Conservation (phyloP, 164 flowering plant genomes). For the Macadamia integrifolia region DNA sequence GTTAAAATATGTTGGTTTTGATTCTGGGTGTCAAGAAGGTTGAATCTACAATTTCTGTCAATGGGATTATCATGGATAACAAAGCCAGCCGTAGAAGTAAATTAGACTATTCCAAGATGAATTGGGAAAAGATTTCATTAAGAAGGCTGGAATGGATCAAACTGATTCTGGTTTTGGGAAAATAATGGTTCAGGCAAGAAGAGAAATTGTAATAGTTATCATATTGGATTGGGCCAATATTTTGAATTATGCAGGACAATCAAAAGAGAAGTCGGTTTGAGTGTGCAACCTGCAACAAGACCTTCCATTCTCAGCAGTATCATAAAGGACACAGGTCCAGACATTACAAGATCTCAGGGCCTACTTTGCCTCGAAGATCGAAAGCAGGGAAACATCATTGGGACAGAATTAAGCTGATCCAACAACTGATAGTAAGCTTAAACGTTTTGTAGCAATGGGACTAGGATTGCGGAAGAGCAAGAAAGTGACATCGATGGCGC, state of each 20-base stretch:
- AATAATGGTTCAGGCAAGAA: constrained; percentile 20
- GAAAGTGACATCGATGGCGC: no score
- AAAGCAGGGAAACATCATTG: constrained; percentile 43
- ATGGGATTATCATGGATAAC: neutral
- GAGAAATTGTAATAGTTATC: constrained; percentile 11
- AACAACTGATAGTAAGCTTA: constrained; percentile 14
- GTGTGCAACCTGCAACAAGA: constrained; percentile 45
- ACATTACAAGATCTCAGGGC: constrained; percentile 35
- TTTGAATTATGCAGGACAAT: constrained; percentile 12
- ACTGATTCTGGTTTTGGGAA: no score
- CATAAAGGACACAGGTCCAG: constrained; percentile 59
- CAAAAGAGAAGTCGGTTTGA: constrained; percentile 36
- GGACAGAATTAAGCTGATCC: constrained; percentile 22
- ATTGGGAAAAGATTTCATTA: constrained; percentile 5
- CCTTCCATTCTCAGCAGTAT: constrained; percentile 49
- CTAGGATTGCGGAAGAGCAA: constrained; percentile 8
- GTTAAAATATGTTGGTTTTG: constrained; percentile 27
- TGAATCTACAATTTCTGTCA: constrained; percentile 26
- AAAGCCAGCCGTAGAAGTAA: constrained; percentile 2
- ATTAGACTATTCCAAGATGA: neutral
- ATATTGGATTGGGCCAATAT: no score
- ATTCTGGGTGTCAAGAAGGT: constrained; percentile 27
- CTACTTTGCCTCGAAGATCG: constrained; percentile 27
- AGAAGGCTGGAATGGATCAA: constrained; percentile 7
- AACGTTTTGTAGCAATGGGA: constrained; percentile 16